These are phyloP conservation scores for Fusarium sterilihyphosum DNA, from an alignment of 2,329 filamentous ascomycete genomes.

Conservation along the genomic window DNA sequence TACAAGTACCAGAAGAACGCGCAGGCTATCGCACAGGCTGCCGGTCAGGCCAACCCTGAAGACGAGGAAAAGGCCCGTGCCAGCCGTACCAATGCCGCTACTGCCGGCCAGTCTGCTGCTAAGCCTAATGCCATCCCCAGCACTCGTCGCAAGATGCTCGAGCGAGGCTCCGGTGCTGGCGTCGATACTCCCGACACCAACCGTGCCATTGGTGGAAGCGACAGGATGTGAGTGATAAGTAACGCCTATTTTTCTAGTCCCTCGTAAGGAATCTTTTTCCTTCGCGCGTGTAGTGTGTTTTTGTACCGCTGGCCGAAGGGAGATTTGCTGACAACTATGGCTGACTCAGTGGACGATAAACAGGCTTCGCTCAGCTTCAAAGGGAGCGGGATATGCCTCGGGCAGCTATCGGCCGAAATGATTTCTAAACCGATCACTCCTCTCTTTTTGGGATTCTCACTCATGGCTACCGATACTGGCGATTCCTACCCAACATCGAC, in stretches of 20 bases:
- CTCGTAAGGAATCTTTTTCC: conserved; percentile 89
- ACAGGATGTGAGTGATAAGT: conserved; percentile 92
- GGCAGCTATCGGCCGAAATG: conserved; percentile 52
- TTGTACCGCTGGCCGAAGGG: conserved; percentile 77
- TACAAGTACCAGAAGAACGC: conserved; percentile 99
- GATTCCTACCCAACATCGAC: conserved; percentile 43
- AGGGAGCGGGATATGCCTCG: conserved; percentile 65
- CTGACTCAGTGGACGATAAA: conserved; percentile 87
- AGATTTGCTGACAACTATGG: conserved; percentile 75
- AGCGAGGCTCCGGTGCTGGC: conserved; percentile 66
- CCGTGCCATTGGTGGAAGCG: conserved; percentile 81
- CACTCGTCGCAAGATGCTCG: conserved; percentile 86
- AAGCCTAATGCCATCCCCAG: conserved; percentile 80
- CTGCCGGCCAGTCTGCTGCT: conserved; percentile 69
- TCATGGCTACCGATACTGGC: conserved; percentile 40
- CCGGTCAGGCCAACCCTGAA: conserved; percentile 72
- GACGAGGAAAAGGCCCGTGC: conserved; percentile 80
- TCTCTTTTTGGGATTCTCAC: conserved; percentile 26
- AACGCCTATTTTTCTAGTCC: conserved; percentile 63
- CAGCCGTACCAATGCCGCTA: conserved; percentile 72
- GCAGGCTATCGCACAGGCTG: conserved; percentile 88
- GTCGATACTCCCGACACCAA: conserved; percentile 77
- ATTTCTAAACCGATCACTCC: conserved; percentile 35
- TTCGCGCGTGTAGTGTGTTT: conserved; percentile 81
- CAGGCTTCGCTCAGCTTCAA: conserved; percentile 86